Percentiles rank a stretch among this genome's conserved stretches.
Evolutionary conservation across 2,329 filamentous ascomycete genomes (phyloP).

Genomic region (Cadophora gregata): DNA sequence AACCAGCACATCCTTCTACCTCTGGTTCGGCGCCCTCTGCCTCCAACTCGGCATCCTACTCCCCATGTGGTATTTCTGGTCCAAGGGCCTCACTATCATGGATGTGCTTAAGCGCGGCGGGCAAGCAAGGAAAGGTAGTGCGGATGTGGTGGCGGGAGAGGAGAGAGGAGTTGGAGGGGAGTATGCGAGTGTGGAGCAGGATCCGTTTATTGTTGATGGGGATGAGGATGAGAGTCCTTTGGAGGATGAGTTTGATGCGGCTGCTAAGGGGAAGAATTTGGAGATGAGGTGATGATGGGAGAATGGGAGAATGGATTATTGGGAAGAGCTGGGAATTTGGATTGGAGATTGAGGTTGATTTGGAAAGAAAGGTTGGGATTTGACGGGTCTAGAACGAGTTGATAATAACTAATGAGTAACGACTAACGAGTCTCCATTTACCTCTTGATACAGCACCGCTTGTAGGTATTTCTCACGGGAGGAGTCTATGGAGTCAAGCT

Average conservation of each 20-base stretch:
- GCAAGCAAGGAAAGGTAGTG: neutral
- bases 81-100: constrained; percentile 19
- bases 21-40: constrained; percentile 9
- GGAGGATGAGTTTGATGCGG: constrained; percentile 8
- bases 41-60: constrained; percentile 17
- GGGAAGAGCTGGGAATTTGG: too few relatives aligned
- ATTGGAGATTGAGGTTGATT: too few relatives aligned
- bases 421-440: too few relatives aligned
- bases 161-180: neutral
- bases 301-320: too few relatives aligned
- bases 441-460: too few relatives aligned
- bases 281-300: constrained; percentile 8
- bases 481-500: too few relatives aligned
- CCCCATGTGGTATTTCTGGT: constrained; percentile 29
- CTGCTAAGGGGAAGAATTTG: neutral
- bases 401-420: too few relatives aligned
- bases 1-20: constrained; percentile 2
- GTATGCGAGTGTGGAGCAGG: constrained; percentile 27
- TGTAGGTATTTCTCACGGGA: too few relatives aligned
- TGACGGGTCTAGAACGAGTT: too few relatives aligned
- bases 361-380: too few relatives aligned
- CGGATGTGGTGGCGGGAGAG: neutral
- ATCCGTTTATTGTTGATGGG: constrained; percentile 29
- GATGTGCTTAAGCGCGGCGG: constrained; percentile 3
- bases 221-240: constrained; percentile 16